Evolutionary conservation across 768 basidiomycete genomes (phyloP), one percentile per base, ranked within the genome.

Genomic region (Podaxis sp.): DNA sequence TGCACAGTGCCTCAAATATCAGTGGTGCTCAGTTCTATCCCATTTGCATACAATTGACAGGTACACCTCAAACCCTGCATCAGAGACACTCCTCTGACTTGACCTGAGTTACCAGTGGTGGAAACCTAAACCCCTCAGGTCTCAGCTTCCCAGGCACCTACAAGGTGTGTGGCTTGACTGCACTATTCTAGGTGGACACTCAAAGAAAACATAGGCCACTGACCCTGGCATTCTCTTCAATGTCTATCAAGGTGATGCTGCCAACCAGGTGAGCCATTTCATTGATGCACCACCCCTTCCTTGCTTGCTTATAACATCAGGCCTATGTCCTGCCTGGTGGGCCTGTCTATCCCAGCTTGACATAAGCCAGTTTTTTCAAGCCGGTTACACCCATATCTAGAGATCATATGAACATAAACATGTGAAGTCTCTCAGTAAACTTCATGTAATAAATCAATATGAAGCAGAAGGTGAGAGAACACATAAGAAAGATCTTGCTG

Each of bases 1-100:
- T 78, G 53, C 77, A 78, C 59, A 75, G 65, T 13, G 76, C 70
- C 17, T 63, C 65, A 17, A 73, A 68, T 41, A 29, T 69, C 52
- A 73, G 73, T 24, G 76, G 77, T 15, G 75, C 77, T 33, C 76
- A 78, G 53, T 78, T 78, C 69, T 78, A 78, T 58, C 76, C 77
- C 56, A 75, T 76, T 22, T 77, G 75, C 67, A 70, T 77, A n/a
- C 75, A 77, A 56, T 65, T 77, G 24, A 76, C 74, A 5, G 69
- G 73, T 72, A 65, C 37, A 40, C 38, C 1, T 12, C 27, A 9
- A n/a, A 25, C 25, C 27, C 33, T 33, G 40, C 19, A 22, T 24
- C 2, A 13, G 13, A 36, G 15, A 56, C 37, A 54, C 22, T 56
- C n/a, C 55, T 55, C 13, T 50, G 47, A 50, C 13, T 13, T 60